These are phyloP conservation scores for Nothophytophthora sp. DNA, from an alignment of 352 stramenopile species.

Conservation along the genomic window DNA sequence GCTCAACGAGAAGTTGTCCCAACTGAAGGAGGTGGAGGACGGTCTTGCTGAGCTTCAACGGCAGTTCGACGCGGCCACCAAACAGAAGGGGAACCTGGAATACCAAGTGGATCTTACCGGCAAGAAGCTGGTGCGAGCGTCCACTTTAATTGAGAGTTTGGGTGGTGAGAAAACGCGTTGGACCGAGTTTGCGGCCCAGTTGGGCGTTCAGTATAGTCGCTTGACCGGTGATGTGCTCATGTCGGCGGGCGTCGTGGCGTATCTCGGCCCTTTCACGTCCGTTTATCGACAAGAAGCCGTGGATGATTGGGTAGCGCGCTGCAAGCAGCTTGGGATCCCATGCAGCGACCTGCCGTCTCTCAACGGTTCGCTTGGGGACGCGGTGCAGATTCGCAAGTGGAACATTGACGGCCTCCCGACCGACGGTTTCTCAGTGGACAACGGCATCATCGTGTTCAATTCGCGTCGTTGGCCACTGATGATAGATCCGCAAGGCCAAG, in stretches of 20 bases:
- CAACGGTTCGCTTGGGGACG: constrained; percentile 88
- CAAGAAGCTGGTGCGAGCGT: constrained; percentile 91
- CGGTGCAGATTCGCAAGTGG: constrained; percentile 93
- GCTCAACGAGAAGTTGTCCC: constrained; percentile 90
- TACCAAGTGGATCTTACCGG: constrained; percentile 93
- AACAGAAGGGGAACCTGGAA: constrained; percentile 91
- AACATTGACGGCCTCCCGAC: constrained; percentile 95
- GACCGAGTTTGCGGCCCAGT: constrained; percentile 87
- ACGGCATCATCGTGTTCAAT: constrained; percentile 93
- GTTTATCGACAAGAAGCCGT: constrained; percentile 91
- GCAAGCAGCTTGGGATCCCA: constrained; percentile 71
- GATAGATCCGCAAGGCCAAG: constrained; percentile 96
- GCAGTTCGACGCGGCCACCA: constrained; percentile 89
- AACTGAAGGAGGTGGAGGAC: constrained; percentile 91
- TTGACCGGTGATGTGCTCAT: constrained; percentile 94
- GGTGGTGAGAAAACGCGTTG: constrained; percentile 94
- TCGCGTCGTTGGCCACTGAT: constrained; percentile 96
- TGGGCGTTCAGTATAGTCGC: constrained; percentile 90
- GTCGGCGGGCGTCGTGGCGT: constrained; percentile 93
- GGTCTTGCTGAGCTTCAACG: constrained; percentile 91
- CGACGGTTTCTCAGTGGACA: constrained; percentile 96
- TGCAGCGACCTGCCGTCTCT: constrained; percentile 85
- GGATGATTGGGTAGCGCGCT: constrained; percentile 69
- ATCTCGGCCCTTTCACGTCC: constrained; percentile 93
- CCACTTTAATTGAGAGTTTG: constrained; percentile 93